phyloP scores from a whole-genome alignment of 1,139 yeast species.

The Lodderomyces parapsilosis region DNA sequence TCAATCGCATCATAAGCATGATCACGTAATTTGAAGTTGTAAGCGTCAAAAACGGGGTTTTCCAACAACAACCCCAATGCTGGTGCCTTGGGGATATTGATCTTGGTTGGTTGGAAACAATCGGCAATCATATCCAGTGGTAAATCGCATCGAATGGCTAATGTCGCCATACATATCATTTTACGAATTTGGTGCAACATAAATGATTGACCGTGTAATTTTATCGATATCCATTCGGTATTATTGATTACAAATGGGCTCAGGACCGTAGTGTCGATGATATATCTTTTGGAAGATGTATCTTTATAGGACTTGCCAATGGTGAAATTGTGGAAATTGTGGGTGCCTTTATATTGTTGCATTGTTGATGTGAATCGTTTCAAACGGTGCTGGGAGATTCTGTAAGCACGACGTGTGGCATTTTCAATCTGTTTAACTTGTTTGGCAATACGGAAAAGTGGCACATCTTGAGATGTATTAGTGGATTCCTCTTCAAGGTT shows the following conservation, averaged over 20 bases:
- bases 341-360: constrained; percentile 77
- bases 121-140: constrained; percentile 74
- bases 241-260: constrained; percentile 91
- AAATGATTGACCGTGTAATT: constrained; percentile 96
- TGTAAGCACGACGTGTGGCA: constrained; percentile 63
- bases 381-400: constrained; percentile 63
- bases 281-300: constrained; percentile 78
- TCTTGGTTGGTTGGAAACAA: constrained; percentile 70
- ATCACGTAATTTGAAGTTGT: constrained; percentile 61
- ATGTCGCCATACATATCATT: constrained; percentile 95
- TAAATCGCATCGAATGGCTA: constrained; percentile 82
- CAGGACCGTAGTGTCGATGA: constrained; percentile 77
- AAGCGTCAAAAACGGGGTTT: constrained; percentile 87
- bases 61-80: constrained; percentile 89
- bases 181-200: constrained; percentile 98
- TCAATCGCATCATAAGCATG: constrained; percentile 80
- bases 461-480: not conserved
- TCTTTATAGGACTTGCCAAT: constrained; percentile 85
- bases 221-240: constrained; percentile 94
- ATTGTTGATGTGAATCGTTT: constrained; percentile 65
- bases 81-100: constrained; percentile 97
- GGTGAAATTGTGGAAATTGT: constrained; percentile 94
- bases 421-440: constrained; percentile 67
- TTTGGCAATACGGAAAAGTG: constrained; percentile 30
- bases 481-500: not conserved